A percentile compares a stretch with the other conserved stretches of the same genome.
These are phyloP conservation scores for Colletotrichum nymphaeae DNA, from an alignment of 2,329 filamentous ascomycete genomes.

Conservation along the genomic window DNA sequence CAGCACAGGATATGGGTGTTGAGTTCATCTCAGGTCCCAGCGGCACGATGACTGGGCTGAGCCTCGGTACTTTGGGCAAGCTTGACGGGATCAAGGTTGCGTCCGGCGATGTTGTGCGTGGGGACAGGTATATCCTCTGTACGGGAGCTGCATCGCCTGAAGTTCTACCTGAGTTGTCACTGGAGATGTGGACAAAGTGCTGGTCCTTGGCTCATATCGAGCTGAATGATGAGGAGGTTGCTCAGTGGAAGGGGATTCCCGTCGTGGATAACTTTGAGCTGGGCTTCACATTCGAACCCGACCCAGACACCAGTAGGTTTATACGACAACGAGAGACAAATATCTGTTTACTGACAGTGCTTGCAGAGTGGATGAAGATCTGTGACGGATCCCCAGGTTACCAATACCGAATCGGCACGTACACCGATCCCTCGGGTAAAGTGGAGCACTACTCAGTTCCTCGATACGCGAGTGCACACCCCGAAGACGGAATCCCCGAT, in stretches of 20 bases:
- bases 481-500: slow-evolving; percentile 32
- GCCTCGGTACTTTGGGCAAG: neutral
- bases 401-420: slow-evolving; percentile 27
- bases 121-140: slow-evolving; percentile 20
- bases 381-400: slow-evolving; percentile 37
- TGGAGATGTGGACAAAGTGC: slow-evolving; percentile 28
- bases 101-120: slow-evolving; percentile 10
- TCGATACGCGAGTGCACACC: slow-evolving; percentile 33
- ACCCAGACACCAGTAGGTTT: slow-evolving; percentile 24
- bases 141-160: slow-evolving; percentile 24
- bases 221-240: slow-evolving; percentile 12
- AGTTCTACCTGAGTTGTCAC: slow-evolving; percentile 16
- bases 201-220: slow-evolving; percentile 28
- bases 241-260: slow-evolving; percentile 23
- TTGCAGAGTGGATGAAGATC: slow-evolving; percentile 34
- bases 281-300: slow-evolving; percentile 38
- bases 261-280: slow-evolving; percentile 35
- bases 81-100: slow-evolving; percentile 24
- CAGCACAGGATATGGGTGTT: slow-evolving; percentile 1
- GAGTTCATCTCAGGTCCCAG: slow-evolving; percentile 12
- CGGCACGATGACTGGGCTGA: slow-evolving; percentile 23
- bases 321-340: rapidly evolving
- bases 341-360: neutral
- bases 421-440: slow-evolving; percentile 23
- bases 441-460: slow-evolving; percentile 31